Percentiles rank a stretch among this genome's conserved stretches.
phyloP scores from a whole-genome alignment of 805 yeast genomes.

The Blastobotrys americana region DNA sequence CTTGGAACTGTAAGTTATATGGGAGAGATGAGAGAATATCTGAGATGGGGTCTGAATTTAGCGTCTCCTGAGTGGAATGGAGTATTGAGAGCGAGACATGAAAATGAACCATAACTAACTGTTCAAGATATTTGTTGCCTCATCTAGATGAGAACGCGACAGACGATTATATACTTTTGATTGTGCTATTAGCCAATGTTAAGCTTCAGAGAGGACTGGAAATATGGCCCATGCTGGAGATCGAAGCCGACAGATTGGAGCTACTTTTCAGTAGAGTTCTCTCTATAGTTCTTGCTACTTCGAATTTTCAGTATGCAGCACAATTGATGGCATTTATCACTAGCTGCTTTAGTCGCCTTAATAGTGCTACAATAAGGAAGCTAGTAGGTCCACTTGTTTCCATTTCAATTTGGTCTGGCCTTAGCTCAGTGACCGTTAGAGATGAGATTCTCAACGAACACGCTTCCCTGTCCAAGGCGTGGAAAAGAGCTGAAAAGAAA shows the following conservation, averaged over 20 bases:
- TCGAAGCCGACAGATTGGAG: conserved; percentile 25
- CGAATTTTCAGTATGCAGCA: neutral
- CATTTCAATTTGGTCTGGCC: conserved; percentile 30
- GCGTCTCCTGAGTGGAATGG: too few relatives aligned
- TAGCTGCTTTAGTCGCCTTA: conserved; percentile 22
- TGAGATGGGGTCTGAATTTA: neutral
- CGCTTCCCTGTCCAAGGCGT: conserved; percentile 20
- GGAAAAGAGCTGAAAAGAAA: conserved; percentile 21
- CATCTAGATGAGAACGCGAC: conserved; percentile 36
- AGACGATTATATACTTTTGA: conserved; percentile 35
- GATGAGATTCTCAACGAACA: conserved; percentile 18
- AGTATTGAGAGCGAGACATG: too few relatives aligned
- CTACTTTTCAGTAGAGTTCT: conserved; percentile 30
- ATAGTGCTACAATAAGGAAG: conserved; percentile 19
- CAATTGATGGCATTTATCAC: conserved; percentile 24
- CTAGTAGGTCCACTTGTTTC: conserved; percentile 31
- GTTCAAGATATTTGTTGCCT: conserved; percentile 35
- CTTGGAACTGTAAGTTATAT: conserved; percentile 17
- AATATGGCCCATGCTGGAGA: conserved; percentile 8
- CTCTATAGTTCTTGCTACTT: conserved; percentile 20
- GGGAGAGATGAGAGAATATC: conserved; percentile 15
- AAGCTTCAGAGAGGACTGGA: conserved; percentile 1
- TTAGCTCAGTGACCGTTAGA: conserved; percentile 16
- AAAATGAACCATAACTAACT: conserved; percentile 5
- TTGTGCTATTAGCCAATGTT: conserved; percentile 23